Evolutionary conservation across 2,329 filamentous ascomycete species (phyloP).

Genomic region (Tolypocladium ophioglossoides): DNA sequence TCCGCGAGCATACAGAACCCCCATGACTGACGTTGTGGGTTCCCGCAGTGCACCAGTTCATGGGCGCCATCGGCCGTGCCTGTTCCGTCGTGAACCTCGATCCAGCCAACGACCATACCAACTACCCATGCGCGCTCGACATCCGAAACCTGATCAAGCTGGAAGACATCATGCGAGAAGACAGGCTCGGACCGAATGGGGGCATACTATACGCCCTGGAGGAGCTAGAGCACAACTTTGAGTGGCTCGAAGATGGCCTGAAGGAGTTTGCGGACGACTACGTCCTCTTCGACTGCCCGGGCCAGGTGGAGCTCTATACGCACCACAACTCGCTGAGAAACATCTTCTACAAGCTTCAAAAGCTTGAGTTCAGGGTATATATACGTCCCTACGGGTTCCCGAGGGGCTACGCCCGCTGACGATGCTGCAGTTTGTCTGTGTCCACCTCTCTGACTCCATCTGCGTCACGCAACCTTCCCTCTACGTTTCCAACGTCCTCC

Average conservation of each 20-base stretch:
- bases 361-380: constrained; percentile 76
- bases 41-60: constrained; percentile 78
- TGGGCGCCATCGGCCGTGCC: constrained; percentile 87
- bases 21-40: background rate
- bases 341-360: constrained; percentile 84
- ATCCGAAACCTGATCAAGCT: constrained; percentile 81
- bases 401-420: constrained; percentile 7
- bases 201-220: constrained; percentile 89
- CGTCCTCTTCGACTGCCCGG: constrained; percentile 89
- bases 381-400: background rate
- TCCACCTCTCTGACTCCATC: constrained; percentile 91
- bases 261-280: constrained; percentile 82
- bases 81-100: constrained; percentile 95
- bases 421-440: constrained; percentile 63
- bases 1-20: background rate
- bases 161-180: constrained; percentile 90
- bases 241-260: constrained; percentile 78
- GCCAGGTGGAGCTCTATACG: constrained; percentile 94
- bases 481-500: constrained; percentile 87
- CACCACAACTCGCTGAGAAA: constrained; percentile 88
- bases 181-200: constrained; percentile 84
- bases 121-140: constrained; percentile 81
- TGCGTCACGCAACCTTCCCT: constrained; percentile 87
- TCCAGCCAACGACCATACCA: constrained; percentile 88
- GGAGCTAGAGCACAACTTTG: constrained; percentile 86